Evolutionary conservation across 1,284 basidiomycete species (phyloP), one percentile per base, ranked within the genome.

Genomic region (Macrocybe sp.): DNA sequence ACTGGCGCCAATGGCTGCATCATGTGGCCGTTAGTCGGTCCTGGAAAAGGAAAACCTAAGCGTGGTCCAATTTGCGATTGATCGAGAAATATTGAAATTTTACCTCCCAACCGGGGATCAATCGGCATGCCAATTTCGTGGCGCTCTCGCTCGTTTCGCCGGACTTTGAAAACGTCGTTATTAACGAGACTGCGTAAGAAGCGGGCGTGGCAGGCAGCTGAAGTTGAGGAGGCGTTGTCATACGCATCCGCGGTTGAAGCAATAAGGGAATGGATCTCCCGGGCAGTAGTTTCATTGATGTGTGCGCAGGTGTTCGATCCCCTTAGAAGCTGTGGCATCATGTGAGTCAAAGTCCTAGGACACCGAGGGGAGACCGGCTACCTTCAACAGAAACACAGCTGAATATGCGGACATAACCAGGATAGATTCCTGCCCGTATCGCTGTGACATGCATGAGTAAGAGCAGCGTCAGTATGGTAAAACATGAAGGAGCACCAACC

Each of bases 321-420:
- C 31, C 85, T 82, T 36, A 88, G 70, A 44, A 89, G 74, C 85
- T 89, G 57, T 1, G 44, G 37, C 32, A 39, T 43, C 30, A 37
- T 36, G 47, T 47, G 42, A 49, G 52, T 52, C 40, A 43, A 42
- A 45, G 37, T 42, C 40, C 48, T 45, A 49, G 31, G 35, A 45
- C 22, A 22, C 22, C 22, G 41, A 35, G 38, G 28, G 46, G n/a
- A 45, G 28, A 49, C 31, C 49, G 33, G 47, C 31, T 46, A 87
- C 88, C 72, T 75, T 83, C 48, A 91, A 66, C 47, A 91, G 65
- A 60, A 88, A 83, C 36, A 91, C 81, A 14, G 88, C 86, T 48
- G 83, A 80, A 59, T 91, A 91, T 11, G 87, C 89, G 10, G 85
- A 85, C 88, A 91, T 91, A 40, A 86, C 78, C 4, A 84, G 83